phyloP scores from a whole-genome alignment of 1,139 yeast species.

The Entelexis sorbosivorans region DNA sequence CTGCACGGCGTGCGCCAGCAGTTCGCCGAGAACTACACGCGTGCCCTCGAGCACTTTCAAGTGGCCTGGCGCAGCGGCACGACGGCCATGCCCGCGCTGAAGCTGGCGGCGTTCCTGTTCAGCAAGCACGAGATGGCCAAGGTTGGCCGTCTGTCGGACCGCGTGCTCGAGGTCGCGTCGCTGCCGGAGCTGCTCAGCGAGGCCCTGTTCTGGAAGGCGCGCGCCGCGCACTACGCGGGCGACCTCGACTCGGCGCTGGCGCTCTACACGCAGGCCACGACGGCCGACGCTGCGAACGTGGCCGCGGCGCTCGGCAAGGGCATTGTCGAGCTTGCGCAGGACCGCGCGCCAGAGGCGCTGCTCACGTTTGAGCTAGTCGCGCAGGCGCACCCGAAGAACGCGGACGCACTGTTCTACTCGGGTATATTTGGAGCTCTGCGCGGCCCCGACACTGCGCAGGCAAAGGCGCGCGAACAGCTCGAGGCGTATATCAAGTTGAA shows the following conservation, averaged over 20 bases:
- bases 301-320: constrained; percentile 76
- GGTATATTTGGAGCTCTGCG: constrained; percentile 43
- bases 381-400: constrained; percentile 54
- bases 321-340: constrained; percentile 67
- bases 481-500: constrained; percentile 64
- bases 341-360: constrained; percentile 66
- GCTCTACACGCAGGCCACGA: constrained; percentile 43
- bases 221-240: constrained; percentile 51
- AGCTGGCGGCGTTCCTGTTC: constrained; percentile 46
- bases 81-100: constrained; percentile 37
- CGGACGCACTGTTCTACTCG: constrained; percentile 64
- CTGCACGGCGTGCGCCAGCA: constrained; percentile 33
- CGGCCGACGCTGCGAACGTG: constrained; percentile 32
- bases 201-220: constrained; percentile 75
- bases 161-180: constrained; percentile 38
- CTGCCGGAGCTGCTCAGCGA: constrained; percentile 49
- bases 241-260: constrained; percentile 62
- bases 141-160: constrained; percentile 48
- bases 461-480: constrained; percentile 46
- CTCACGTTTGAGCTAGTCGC: constrained; percentile 70
- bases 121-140: constrained; percentile 48
- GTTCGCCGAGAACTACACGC: constrained; percentile 29
- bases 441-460: constrained; percentile 21
- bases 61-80: constrained; percentile 31
- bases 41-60: constrained; percentile 32